Conservation (phyloP, 805 yeast genomes). For the Pichia exigua region DNA sequence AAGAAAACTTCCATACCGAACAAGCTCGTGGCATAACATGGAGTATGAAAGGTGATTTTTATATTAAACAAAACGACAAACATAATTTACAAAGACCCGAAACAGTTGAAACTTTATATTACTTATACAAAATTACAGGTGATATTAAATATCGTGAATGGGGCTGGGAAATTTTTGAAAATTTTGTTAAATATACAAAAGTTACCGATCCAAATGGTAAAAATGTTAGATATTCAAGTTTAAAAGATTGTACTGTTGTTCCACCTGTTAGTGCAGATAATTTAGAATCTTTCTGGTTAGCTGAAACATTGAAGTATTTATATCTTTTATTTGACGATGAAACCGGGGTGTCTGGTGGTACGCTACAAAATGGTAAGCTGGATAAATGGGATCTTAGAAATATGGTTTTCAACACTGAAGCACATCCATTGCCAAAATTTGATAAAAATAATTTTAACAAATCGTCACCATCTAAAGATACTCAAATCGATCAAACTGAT, state of each 20-base stretch:
- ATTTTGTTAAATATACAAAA: constrained; percentile 53
- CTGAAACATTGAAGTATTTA: constrained; percentile 85
- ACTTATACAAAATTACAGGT: constrained; percentile 70
- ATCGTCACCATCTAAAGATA: constrained; percentile 41
- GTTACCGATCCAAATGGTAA: constrained; percentile 32
- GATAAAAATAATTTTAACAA: constrained; percentile 46
- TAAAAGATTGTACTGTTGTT: constrained; percentile 58
- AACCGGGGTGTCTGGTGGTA: constrained; percentile 23
- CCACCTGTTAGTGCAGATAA: constrained; percentile 54
- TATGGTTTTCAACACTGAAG: constrained; percentile 85
- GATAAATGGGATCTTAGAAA: constrained; percentile 56
- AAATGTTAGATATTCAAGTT: constrained; percentile 42
- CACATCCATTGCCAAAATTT: constrained; percentile 83
- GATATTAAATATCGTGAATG: constrained; percentile 77
- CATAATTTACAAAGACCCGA: constrained; percentile 92
- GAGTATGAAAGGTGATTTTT: constrained; percentile 29
- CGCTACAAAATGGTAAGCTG: constrained; percentile 17
- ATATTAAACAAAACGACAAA: constrained; percentile 59
- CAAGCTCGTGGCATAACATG: not conserved
- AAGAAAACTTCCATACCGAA: constrained; percentile 31
- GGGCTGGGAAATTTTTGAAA: constrained; percentile 81
- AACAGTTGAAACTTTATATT: constrained; percentile 82
- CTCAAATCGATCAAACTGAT: not conserved
- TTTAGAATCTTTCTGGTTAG: constrained; percentile 89
- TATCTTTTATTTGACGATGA: constrained; percentile 67